phyloP scores from a whole-genome alignment of 2,329 filamentous ascomycete genomes.

The Aspergillus amoenus region DNA sequence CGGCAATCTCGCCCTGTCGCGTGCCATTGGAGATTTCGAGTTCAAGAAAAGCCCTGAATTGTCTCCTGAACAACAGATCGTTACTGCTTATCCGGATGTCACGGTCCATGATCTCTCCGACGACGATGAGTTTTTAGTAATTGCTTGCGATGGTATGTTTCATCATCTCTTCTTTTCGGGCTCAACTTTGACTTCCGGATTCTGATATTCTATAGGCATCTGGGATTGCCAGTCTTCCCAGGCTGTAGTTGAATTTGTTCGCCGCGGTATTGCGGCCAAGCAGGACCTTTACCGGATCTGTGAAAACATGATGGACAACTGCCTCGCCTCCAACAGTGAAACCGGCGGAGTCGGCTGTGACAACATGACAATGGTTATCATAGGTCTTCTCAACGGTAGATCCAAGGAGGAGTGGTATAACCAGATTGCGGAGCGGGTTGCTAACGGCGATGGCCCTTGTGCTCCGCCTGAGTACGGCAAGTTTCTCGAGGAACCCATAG shows the following conservation, averaged over 20 bases:
- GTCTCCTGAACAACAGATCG: conserved; percentile 96
- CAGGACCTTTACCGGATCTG: conserved; percentile 93
- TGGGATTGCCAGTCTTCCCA: conserved; percentile 99
- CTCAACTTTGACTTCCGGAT: not conserved
- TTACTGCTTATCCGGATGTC: conserved; percentile 94
- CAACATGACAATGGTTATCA: conserved; percentile 97
- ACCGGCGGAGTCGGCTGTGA: conserved; percentile 97
- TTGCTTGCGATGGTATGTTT: conserved; percentile 82
- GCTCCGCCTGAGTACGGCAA: conserved; percentile 99
- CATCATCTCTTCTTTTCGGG: not conserved
- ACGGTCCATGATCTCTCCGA: conserved; percentile 85
- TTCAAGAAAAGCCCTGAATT: conserved; percentile 99
- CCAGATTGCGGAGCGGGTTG: conserved; percentile 87
- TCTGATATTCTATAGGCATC: conserved; percentile 66
- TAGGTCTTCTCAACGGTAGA: conserved; percentile 87
- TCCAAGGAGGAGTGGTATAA: conserved; percentile 99
- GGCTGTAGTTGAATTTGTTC: conserved; percentile 93
- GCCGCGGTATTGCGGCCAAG: conserved; percentile 93
- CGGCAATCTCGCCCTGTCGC: conserved; percentile 92
- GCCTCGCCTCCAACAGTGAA: conserved; percentile 94
- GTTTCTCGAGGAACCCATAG: conserved; percentile 53
- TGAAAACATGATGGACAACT: conserved; percentile 99
- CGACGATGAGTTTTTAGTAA: conserved; percentile 92
- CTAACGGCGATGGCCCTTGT: conserved; percentile 95
- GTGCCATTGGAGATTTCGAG: conserved; percentile 97